These are phyloP conservation scores for Eucalyptus viminalis DNA, from an alignment of 345 rosid genomes.

Conservation along the genomic window DNA sequence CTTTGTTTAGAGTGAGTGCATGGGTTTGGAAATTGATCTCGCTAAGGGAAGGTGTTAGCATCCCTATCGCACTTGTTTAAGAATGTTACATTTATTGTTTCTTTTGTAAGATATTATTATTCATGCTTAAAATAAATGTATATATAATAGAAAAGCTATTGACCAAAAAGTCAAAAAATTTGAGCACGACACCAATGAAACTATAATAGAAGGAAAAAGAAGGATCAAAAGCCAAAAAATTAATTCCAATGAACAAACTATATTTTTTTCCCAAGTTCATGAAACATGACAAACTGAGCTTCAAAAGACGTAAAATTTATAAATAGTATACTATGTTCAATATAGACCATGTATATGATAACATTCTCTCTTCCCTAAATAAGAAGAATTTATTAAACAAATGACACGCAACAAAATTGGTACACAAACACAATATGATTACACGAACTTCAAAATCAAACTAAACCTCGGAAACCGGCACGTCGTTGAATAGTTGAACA, in stretches of 20 bases:
- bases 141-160: not conserved
- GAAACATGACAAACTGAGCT: too few species aligned
- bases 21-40: not conserved
- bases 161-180: not conserved
- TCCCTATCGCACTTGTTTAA: not conserved
- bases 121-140: not conserved
- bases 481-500: fast-evolving
- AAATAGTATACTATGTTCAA: fast-evolving
- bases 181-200: not conserved
- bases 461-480: fast-evolving
- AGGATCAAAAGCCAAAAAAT: not conserved
- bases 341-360: not conserved
- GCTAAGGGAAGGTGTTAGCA: not conserved
- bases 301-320: too few species aligned
- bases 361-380: not conserved
- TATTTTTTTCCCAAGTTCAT: too few species aligned
- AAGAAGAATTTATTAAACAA: not conserved
- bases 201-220: not conserved
- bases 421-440: not conserved
- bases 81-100: not conserved
- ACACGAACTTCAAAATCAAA: not conserved
- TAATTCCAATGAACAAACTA: too few species aligned
- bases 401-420: not conserved
- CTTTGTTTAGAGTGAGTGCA: not conserved
- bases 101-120: not conserved